Conservation (phyloP, 2,329 filamentous ascomycete species). For the Tolypocladium pustulatum region DNA sequence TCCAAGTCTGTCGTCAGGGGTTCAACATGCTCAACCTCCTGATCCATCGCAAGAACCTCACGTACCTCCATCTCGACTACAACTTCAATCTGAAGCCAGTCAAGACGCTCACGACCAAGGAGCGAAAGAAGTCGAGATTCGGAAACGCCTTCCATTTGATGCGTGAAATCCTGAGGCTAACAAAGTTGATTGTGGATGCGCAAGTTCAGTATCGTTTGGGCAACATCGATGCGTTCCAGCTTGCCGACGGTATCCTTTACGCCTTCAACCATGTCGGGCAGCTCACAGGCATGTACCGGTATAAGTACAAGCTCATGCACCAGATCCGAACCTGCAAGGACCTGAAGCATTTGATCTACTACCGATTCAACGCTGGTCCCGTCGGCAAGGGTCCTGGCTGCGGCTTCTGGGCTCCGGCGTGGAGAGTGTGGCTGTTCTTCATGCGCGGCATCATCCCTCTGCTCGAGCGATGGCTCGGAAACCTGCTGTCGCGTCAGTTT, state of each 20-base stretch:
- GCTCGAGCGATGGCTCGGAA: constrained; percentile 93
- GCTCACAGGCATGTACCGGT: constrained; percentile 97
- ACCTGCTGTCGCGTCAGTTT: constrained; percentile 91
- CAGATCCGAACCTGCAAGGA: constrained; percentile 99
- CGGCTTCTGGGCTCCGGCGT: constrained; percentile 97
- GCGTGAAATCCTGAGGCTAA: constrained; percentile 91
- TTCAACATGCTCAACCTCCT: constrained; percentile 99
- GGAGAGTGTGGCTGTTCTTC: constrained; percentile 99
- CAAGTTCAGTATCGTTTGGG: constrained; percentile 96
- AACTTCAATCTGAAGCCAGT: constrained; percentile 99
- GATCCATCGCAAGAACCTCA: constrained; percentile 97
- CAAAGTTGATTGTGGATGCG: constrained; percentile 95
- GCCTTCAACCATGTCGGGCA: constrained; percentile 99
- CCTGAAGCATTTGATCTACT: constrained; percentile 97
- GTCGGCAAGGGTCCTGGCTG: constrained; percentile 97
- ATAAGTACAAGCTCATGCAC: constrained; percentile 99
- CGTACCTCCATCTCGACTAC: constrained; percentile 96
- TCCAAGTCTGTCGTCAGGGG: constrained; percentile 94
- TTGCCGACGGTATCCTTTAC: constrained; percentile 97
- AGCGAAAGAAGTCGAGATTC: constrained; percentile 98
- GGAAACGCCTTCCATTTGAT: constrained; percentile 98
- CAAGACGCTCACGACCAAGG: constrained; percentile 96
- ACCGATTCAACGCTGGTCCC: constrained; percentile 92
- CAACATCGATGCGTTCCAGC: constrained; percentile 97
- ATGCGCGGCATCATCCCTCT: constrained; percentile 97